A percentile compares a stretch with the other conserved stretches of the same genome.
These are phyloP conservation scores for Epithele typhae DNA, from an alignment of 768 basidiomycete genomes.

Conservation along the genomic window DNA sequence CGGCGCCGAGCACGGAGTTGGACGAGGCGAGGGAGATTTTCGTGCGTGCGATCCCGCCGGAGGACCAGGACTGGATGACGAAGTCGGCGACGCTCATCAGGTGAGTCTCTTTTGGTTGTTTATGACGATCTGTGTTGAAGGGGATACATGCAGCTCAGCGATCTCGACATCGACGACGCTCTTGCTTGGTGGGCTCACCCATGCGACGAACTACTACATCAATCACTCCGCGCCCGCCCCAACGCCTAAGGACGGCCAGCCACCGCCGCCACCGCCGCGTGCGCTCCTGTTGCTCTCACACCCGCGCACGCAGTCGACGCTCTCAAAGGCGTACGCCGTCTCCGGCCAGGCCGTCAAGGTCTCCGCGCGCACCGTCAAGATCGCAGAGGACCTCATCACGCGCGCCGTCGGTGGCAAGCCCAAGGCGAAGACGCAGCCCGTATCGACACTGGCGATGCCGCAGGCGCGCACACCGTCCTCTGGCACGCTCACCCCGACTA, in stretches of 20 bases:
- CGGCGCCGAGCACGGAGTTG: conserved; percentile 13
- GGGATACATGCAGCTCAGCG: conserved; percentile 44
- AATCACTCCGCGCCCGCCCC: conserved; percentile 49
- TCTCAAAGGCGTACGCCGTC: conserved; percentile 58
- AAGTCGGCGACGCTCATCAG: conserved; percentile 57
- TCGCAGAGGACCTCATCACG: conserved; percentile 59
- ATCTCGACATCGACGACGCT: conserved; percentile 65
- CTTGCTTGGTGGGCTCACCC: conserved; percentile 55
- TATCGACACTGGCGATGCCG: not conserved
- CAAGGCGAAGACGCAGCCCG: not conserved
- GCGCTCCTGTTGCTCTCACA: conserved; percentile 38
- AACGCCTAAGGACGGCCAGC: conserved; percentile 12
- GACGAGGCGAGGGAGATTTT: conserved; percentile 45
- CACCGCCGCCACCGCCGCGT: conserved; percentile 26
- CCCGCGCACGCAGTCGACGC: conserved; percentile 50
- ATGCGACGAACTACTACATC: conserved; percentile 61
- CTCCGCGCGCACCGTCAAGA: conserved; percentile 54
- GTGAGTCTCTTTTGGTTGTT: conserved; percentile 33
- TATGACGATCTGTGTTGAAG: no score
- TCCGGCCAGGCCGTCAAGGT: conserved; percentile 65
- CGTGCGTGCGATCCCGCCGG: conserved; percentile 57
- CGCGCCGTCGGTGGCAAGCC: conserved; percentile 42
- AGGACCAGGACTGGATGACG: conserved; percentile 66
- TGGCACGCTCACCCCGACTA: not conserved
- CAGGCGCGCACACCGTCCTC: not conserved